phyloP scores from a whole-genome alignment of 164 flowering plant genomes.

The Cinnamomum micranthum region DNA sequence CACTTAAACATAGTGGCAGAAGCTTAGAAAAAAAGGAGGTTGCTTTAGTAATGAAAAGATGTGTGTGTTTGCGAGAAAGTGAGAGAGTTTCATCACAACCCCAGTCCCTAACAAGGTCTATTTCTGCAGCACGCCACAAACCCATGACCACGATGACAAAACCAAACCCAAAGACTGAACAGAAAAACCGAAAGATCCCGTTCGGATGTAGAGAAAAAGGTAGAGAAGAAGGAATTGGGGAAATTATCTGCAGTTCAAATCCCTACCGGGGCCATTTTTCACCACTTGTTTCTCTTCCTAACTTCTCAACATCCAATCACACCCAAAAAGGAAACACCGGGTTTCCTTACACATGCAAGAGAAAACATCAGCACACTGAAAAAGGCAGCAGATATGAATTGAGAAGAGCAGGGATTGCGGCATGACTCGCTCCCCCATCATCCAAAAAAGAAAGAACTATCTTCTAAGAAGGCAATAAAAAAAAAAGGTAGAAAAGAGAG shows the following conservation, averaged over 20 bases:
- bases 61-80: no score
- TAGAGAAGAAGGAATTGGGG: no score
- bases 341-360: background rate
- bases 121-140: no score
- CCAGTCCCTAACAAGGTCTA: no score
- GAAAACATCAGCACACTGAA: background rate
- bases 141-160: no score
- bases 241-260: no score
- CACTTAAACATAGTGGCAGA: background rate
- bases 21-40: background rate
- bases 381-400: background rate
- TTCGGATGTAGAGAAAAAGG: no score
- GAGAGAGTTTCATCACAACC: no score
- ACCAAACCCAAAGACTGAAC: background rate
- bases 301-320: background rate
- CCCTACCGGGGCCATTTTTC: background rate
- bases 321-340: background rate
- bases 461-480: background rate
- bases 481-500: no score
- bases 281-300: background rate
- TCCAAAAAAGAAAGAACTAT: background rate
- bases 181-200: background rate
- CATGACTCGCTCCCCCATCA: background rate
- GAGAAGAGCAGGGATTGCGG: background rate
- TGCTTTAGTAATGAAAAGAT: no score